Conservation (phyloP, 305 asterid genomes). For the Plantago lanceolata region DNA sequence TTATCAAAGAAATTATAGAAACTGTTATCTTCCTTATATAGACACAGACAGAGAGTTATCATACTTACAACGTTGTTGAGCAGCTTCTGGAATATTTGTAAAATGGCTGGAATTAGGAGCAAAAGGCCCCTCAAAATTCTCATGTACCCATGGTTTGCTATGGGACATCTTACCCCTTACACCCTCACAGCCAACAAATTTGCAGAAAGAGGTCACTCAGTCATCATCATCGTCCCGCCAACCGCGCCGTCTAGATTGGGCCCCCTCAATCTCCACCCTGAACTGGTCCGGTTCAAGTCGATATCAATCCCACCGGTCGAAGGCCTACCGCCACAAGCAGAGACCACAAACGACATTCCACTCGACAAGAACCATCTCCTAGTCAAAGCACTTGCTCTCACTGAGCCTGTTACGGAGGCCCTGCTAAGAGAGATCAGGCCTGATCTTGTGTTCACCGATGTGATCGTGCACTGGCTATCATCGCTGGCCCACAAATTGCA, state of each 20-base stretch:
- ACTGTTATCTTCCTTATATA: too few species aligned
- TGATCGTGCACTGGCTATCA: conserved; percentile 58
- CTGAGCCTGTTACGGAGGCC: conserved; percentile 28
- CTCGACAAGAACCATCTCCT: conserved; percentile 22
- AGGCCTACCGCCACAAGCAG: conserved; percentile 25
- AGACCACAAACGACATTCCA: conserved; percentile 37
- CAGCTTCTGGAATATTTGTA: neutral
- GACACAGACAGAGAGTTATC: too few species aligned
- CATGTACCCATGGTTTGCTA: conserved; percentile 54
- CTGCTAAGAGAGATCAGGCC: conserved; percentile 36
- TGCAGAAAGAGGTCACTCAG: conserved; percentile 47
- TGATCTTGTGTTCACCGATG: conserved; percentile 36
- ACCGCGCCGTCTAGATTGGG: conserved; percentile 29
- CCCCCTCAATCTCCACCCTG: conserved; percentile 34
- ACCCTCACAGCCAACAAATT: conserved; percentile 43
- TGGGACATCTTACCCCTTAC: conserved; percentile 46
- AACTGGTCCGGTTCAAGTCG: conserved; percentile 31
- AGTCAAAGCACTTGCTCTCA: conserved; percentile 30
- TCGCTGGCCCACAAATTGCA: conserved; percentile 27
- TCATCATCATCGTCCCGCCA: conserved; percentile 34
- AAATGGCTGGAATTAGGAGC: neutral
- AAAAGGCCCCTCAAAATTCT: conserved; percentile 16
- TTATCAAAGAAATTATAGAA: too few species aligned
- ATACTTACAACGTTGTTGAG: too few species aligned
- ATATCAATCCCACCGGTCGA: conserved; percentile 37